A percentile compares a stretch with the other conserved stretches of the same genome.
Evolutionary conservation across 495 filamentous ascomycete genomes (phyloP).

Genomic region (Rhypophila decipiens): DNA sequence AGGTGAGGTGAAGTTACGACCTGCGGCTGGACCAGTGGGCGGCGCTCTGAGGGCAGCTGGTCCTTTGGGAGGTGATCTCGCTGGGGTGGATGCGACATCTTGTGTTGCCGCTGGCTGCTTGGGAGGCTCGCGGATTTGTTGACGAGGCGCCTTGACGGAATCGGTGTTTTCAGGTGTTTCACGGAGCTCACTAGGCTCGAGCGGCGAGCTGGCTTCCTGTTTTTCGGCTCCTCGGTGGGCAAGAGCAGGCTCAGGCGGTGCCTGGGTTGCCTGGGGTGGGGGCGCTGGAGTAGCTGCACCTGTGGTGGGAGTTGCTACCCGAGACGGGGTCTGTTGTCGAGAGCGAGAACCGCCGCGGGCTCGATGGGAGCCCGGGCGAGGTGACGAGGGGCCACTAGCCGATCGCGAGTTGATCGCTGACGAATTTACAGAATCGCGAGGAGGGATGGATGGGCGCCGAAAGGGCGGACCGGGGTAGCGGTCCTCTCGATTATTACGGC

Average conservation of each 20-base stretch:
- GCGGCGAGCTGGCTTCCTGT: neutral
- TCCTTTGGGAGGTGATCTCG: constrained; percentile 39
- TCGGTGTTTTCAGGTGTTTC: constrained; percentile 22
- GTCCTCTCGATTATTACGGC: constrained; percentile 41
- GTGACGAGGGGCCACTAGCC: constrained; percentile 36
- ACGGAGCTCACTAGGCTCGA: constrained; percentile 2
- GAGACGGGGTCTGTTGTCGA: constrained; percentile 29
- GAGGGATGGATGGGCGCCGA: constrained; percentile 33
- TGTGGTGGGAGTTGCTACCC: constrained; percentile 20
- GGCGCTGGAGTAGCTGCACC: constrained; percentile 19
- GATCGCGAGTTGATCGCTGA: constrained; percentile 39
- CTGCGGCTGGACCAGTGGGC: constrained; percentile 39
- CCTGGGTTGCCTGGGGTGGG: too few relatives aligned
- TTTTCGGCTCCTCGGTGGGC: neutral
- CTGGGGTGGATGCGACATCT: constrained; percentile 18
- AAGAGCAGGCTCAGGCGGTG: too few relatives aligned
- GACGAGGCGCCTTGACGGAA: constrained; percentile 19
- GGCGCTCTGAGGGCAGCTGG: constrained; percentile 41
- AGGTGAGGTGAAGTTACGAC: constrained; percentile 30
- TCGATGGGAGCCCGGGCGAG: constrained; percentile 31
- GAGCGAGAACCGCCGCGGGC: constrained; percentile 39
- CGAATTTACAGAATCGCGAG: constrained; percentile 35
- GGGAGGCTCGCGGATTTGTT: constrained; percentile 10
- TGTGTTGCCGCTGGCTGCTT: constrained; percentile 14
- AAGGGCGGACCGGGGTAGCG: constrained; percentile 28